Evolutionary conservation across 2,329 filamentous ascomycete genomes (phyloP), one percentile per base, ranked within the genome.

Genomic region (Cylindrodendrum hubeiense): DNA sequence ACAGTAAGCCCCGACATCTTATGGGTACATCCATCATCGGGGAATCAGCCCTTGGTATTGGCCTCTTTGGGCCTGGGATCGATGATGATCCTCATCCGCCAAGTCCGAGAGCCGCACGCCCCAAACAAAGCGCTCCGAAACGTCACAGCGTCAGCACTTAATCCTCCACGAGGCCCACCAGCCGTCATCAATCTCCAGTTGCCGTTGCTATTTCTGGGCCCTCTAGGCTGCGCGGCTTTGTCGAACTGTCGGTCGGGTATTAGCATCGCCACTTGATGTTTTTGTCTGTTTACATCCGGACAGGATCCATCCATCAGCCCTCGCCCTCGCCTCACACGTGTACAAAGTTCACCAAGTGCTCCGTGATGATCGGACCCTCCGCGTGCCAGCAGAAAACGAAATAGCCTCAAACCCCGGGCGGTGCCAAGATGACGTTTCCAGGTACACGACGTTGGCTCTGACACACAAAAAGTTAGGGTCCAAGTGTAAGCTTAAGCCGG

Each of bases 401-500:
- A 34, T 21, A 58, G 10, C n/a, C n/a, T 10, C 47, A 30, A 33
- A 10, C 46, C 46, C 17, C 47, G 4, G 12, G 47, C 19, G 19
- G 28, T 15, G 49, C 28, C 49, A 46, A 37, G 12, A 47, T 54
- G 50, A 64, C 56, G 55, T 41, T 26, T 33, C 41, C 17, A 60
- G 54, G 54, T 58, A 54, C 60, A 52, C 46, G 49, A 60, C 54
- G 51, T 68, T 70, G 54, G 47, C 58, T 67, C 58, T 44, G 47
- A 55, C 46, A 52, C 22, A 51, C n/a, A 41, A 60, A 39, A 57
- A 39, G 26, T 65, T 67, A 69, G 63, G 70, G 70, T 64, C 67
- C 69, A 68, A 66, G 56, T 56, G 68, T 73, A 73, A 73, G 71
- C 71, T 73, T 73, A 73, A 73, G 70, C 65, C 37, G n/a, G 50